Evolutionary conservation across 768 basidiomycete genomes (phyloP), one percentile per base, ranked within the genome.

Genomic region (Cytidiella melzeri): DNA sequence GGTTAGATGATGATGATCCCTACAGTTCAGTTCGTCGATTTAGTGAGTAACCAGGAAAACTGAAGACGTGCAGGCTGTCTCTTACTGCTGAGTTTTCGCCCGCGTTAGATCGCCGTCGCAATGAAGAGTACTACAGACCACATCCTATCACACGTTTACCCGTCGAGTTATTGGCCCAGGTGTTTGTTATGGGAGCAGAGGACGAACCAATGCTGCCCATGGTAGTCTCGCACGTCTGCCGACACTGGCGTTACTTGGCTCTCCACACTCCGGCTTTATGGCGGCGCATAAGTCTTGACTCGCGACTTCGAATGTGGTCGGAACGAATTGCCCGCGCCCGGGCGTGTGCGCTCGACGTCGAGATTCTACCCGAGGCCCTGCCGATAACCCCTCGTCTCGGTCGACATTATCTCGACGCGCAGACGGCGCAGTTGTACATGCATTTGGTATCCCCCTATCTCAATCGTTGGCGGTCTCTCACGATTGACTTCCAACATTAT

Each of bases 181-280:
- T 87, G 43, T 87, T 89, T 61, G 60, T 77, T 20, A 65, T 81
- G 12, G 85, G 79, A 13, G 71, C 81, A 11, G 66, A 79, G 50
- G 73, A 76, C 43, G 76, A 81, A 61, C 59, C 65, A 43, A 73
- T 75, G 67, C 72, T 86, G 28, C 80, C 84, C 19, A 55, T 87
- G 52, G 65, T 68, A 39, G 71, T 85, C 43, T 87, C 86, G 6
- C 85, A 86, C 55, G 82, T 86, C 48, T 88, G 83, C 62, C 69
- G 73, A 40, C 60, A 66, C 27, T 89, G 86, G 84, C 72, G 85
- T 38, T 65, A 73, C 28, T 69, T 85, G 24, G 75, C 81, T 13
- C 67, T 84, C 24, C 75, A 72, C 41, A 80, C 82, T 4, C 83
- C 79, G 15, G 57, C 72, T 1, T 67, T 89, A 47, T 89, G 87